phyloP scores from a whole-genome alignment of 177 flowering plant genomes.

The Vitis hybrid region DNA sequence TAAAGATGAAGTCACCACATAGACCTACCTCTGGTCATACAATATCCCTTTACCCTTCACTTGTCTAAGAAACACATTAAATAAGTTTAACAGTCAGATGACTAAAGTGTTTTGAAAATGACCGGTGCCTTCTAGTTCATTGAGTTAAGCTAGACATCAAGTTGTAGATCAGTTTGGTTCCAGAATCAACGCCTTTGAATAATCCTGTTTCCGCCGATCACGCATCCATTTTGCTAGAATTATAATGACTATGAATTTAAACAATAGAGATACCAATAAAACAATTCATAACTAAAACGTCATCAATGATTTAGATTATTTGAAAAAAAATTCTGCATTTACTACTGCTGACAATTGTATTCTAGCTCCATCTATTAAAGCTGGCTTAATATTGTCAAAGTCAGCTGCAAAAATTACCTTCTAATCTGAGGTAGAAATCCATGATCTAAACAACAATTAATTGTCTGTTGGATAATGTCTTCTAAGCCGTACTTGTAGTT shows the following conservation, averaged over 20 bases:
- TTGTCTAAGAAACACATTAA: neutral
- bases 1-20: no score
- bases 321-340: neutral
- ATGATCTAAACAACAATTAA: conserved; percentile 30
- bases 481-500: conserved; percentile 45
- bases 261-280: neutral
- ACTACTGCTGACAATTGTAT: neutral
- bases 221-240: neutral
- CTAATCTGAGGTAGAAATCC: conserved; percentile 38
- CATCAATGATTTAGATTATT: neutral
- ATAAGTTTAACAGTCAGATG: neutral
- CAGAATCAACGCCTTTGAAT: neutral
- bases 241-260: neutral
- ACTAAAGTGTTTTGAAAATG: neutral
- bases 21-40: no score
- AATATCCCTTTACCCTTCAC: neutral
- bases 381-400: neutral
- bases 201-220: neutral
- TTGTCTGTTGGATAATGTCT: conserved; percentile 47
- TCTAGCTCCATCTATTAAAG: no score
- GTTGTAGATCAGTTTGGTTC: neutral
- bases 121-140: neutral
- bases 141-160: neutral
- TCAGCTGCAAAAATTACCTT: neutral
- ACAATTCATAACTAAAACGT: neutral